A percentile compares a stretch with the other conserved stretches of the same genome.
These are phyloP conservation scores for Penicillium sp. DNA, from an alignment of 2,329 filamentous ascomycete species.

Conservation along the genomic window DNA sequence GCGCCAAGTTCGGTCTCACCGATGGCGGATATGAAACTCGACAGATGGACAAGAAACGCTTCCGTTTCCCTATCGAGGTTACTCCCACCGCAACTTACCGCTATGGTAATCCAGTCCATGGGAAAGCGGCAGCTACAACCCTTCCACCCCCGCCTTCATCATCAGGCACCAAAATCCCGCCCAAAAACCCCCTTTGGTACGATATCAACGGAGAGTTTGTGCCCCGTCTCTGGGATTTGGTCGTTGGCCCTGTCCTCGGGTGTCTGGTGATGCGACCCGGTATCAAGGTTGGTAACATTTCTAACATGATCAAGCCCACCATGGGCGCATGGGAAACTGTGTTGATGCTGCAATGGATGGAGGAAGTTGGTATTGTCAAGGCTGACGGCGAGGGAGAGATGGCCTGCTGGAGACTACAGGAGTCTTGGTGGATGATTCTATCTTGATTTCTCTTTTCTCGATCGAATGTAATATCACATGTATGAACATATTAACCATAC, in stretches of 20 bases:
- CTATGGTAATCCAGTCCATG: conserved; percentile 39
- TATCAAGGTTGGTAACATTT: conserved; percentile 34
- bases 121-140: conserved; percentile 6
- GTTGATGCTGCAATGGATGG: conserved; percentile 43
- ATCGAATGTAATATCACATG: background rate
- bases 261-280: conserved; percentile 45
- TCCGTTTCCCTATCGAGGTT: conserved; percentile 46
- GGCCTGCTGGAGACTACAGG: conserved; percentile 33
- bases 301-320: conserved; percentile 38
- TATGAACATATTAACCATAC: background rate
- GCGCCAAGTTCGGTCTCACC: conserved; percentile 47
- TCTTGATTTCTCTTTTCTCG: background rate
- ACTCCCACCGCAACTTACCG: conserved; percentile 38
- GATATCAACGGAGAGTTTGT: conserved; percentile 46
- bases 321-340: conserved; percentile 45
- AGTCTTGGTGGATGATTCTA: conserved; percentile 46
- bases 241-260: conserved; percentile 42
- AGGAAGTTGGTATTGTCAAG: conserved; percentile 23
- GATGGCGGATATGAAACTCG: conserved; percentile 48
- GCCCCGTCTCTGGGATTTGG: conserved; percentile 42
- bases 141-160: conserved; percentile 18
- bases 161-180: conserved; percentile 10
- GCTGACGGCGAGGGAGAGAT: conserved; percentile 11
- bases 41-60: conserved; percentile 44
- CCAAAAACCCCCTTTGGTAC: conserved; percentile 48